phyloP scores from a whole-genome alignment of 352 stramenopile species.

The Pythium monospermum region DNA sequence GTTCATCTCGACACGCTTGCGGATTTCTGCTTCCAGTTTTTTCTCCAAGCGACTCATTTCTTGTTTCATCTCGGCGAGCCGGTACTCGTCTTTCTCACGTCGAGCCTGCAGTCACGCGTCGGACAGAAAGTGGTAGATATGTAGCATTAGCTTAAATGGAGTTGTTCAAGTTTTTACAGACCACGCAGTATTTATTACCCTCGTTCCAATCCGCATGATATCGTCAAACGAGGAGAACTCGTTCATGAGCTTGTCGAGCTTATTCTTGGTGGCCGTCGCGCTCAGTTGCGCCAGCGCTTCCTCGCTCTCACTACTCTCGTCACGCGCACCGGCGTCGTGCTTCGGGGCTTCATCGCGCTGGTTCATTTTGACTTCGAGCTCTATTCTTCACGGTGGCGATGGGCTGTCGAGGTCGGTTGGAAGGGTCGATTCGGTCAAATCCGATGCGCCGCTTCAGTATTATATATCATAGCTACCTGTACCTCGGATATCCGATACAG shows the following conservation, averaged over 20 bases:
- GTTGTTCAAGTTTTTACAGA: too few relatives aligned
- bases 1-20: constrained; percentile 93
- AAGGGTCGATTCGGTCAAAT: too few relatives aligned
- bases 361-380: too few relatives aligned
- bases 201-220: constrained; percentile 81
- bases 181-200: too few relatives aligned
- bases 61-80: constrained; percentile 89
- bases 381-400: too few relatives aligned
- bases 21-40: constrained; percentile 90
- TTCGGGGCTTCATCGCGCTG: constrained; percentile 11
- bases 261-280: constrained; percentile 71
- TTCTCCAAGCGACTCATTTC: constrained; percentile 89
- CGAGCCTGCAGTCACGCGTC: constrained; percentile 49
- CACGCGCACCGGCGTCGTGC: not conserved
- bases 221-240: constrained; percentile 85
- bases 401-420: too few relatives aligned
- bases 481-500: too few relatives aligned
- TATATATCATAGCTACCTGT: too few relatives aligned
- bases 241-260: constrained; percentile 81
- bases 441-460: too few relatives aligned
- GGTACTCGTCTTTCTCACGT: constrained; percentile 92
- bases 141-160: too few relatives aligned
- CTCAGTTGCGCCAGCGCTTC: constrained; percentile 36
- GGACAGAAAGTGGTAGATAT: not conserved
- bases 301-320: constrained; percentile 14